Percentiles rank a stretch among this genome's conserved stretches.
These are phyloP conservation scores for Euphrasia confusa DNA, from an alignment of 257 asterid species.

Conservation along the genomic window DNA sequence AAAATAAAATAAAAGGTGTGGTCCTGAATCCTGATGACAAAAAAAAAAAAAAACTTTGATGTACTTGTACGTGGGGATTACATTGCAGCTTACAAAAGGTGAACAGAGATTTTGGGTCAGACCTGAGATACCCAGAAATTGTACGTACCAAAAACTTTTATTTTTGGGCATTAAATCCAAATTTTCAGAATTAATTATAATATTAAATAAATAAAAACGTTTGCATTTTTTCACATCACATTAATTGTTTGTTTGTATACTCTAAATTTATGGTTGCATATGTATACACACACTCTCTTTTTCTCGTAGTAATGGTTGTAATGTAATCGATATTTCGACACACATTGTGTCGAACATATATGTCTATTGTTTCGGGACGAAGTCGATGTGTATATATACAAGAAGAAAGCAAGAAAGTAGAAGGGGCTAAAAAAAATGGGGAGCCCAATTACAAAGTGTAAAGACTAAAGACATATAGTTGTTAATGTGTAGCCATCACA, in stretches of 20 bases:
- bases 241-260: no score
- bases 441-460: constrained; percentile 13
- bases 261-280: no score
- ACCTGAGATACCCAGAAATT: constrained; percentile 26
- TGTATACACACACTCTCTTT: no score
- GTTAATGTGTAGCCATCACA: constrained; percentile 44
- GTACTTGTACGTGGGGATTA: constrained; percentile 27
- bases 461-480: constrained; percentile 31
- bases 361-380: no score
- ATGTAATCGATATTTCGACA: no score
- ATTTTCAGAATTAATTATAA: no score
- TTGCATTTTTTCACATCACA: no score
- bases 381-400: constrained; percentile 2
- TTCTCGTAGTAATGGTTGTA: no score
- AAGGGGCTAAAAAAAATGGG: constrained; percentile 14
- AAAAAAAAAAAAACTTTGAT: neutral
- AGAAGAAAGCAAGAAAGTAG: constrained; percentile 18
- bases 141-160: neutral
- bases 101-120: constrained; percentile 35
- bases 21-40: no score
- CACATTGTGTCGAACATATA: no score
- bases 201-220: no score
- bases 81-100: constrained; percentile 17
- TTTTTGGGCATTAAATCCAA: neutral
- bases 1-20: constrained; percentile 18